phyloP scores from a whole-genome alignment of 2,329 filamentous ascomycete species.

The Thelonectria olida region DNA sequence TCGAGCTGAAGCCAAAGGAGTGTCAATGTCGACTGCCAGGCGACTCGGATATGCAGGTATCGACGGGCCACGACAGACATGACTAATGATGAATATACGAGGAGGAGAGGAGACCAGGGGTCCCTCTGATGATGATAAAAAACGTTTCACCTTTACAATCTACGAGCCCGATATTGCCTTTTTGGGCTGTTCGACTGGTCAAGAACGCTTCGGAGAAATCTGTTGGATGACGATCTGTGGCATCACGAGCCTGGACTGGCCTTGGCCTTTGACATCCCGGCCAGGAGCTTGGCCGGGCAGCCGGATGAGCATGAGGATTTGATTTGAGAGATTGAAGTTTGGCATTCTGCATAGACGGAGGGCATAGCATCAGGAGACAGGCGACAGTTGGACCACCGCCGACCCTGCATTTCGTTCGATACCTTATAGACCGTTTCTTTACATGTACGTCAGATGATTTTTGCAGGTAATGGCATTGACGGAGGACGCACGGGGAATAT shows the following conservation, averaged over 20 bases:
- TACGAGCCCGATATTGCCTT: constrained; percentile 33
- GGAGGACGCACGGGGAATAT: constrained; percentile 20
- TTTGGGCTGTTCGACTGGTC: constrained; percentile 22
- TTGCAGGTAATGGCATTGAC: constrained; percentile 25
- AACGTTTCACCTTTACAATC: constrained; percentile 36
- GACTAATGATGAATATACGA: constrained; percentile 40
- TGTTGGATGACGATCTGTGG: constrained; percentile 23
- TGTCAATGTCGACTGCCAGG: constrained; percentile 28
- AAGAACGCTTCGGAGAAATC: constrained; percentile 22
- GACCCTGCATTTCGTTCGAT: constrained; percentile 37
- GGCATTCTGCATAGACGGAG: constrained; percentile 36
- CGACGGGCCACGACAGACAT: constrained; percentile 29
- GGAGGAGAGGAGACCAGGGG: constrained; percentile 32
- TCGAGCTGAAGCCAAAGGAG: constrained; percentile 37
- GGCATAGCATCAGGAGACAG: constrained; percentile 30
- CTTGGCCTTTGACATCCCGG: background rate
- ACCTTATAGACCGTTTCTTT: constrained; percentile 44
- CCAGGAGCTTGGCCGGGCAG: constrained; percentile 1
- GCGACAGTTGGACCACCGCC: constrained; percentile 24
- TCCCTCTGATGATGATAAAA: constrained; percentile 37
- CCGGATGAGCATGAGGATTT: constrained; percentile 28
- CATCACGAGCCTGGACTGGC: constrained; percentile 11
- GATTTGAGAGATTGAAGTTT: constrained; percentile 36
- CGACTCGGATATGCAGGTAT: constrained; percentile 20
- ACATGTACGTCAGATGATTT: constrained; percentile 31